phyloP scores from a whole-genome alignment of 2,329 filamentous ascomycete genomes.

The Botrytis aclada region DNA sequence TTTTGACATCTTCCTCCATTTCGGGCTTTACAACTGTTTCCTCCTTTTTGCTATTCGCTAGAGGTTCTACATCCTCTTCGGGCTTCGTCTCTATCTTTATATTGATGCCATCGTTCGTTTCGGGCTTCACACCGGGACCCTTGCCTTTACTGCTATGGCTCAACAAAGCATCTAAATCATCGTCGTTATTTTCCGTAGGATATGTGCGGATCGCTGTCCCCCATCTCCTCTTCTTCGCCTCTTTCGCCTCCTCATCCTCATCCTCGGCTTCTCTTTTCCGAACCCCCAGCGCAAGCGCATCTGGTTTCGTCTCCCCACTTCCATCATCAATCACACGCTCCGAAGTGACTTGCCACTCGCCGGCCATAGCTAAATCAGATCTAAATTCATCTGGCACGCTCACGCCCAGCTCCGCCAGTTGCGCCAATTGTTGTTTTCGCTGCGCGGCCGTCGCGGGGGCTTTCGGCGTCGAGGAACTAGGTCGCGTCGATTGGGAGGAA shows the following conservation, averaged over 20 bases:
- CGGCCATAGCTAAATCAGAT: slow-evolving; percentile 78
- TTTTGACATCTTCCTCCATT: neutral
- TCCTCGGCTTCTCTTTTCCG: slow-evolving; percentile 61
- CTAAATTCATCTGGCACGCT: slow-evolving; percentile 76
- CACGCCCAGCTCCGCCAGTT: slow-evolving; percentile 84
- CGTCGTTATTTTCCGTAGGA: slow-evolving; percentile 34
- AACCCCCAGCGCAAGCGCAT: slow-evolving; percentile 50
- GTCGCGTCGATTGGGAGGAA: slow-evolving; percentile 30
- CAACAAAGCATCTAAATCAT: slow-evolving; percentile 42
- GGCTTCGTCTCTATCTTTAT: slow-evolving; percentile 27
- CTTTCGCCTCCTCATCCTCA: slow-evolving; percentile 59
- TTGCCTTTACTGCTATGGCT: slow-evolving; percentile 34
- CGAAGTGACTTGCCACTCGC: slow-evolving; percentile 74
- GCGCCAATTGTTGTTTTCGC: slow-evolving; percentile 78
- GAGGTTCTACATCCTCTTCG: neutral
- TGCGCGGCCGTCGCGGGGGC: slow-evolving; percentile 54
- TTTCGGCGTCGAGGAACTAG: slow-evolving; percentile 35
- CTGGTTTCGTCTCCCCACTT: slow-evolving; percentile 44
- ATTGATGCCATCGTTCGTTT: slow-evolving; percentile 26
- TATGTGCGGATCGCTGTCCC: slow-evolving; percentile 38
- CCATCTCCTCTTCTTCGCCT: slow-evolving; percentile 54
- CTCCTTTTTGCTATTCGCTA: neutral
- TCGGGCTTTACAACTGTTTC: neutral
- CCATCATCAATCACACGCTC: slow-evolving; percentile 39
- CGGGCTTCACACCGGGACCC: slow-evolving; percentile 27